A percentile compares a stretch with the other conserved stretches of the same genome.
Evolutionary conservation across 2,329 filamentous ascomycete genomes (phyloP).

Genomic region (Aspergillus pseudonomiae): DNA sequence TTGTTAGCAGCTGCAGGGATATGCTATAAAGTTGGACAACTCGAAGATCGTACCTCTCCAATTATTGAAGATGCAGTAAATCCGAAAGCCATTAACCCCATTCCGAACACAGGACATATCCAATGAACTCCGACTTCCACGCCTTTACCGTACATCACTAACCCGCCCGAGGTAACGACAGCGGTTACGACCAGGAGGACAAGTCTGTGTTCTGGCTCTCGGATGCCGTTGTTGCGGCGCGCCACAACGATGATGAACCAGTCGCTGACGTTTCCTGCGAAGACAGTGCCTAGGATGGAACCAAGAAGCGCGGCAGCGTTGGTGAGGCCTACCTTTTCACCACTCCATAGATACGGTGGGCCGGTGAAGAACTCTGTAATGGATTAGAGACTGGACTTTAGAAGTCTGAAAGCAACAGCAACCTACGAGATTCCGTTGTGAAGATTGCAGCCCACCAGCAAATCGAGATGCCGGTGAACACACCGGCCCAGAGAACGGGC

Average conservation of each 20-base stretch:
- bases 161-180: not conserved
- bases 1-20: not conserved
- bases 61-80: slow-evolving; percentile 7
- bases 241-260: slow-evolving; percentile 28
- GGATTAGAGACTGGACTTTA: not conserved
- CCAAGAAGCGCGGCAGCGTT: slow-evolving; percentile 2
- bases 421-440: slow-evolving; percentile 3
- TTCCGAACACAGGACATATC: not conserved
- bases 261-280: slow-evolving; percentile 27
- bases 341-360: slow-evolving; percentile 1
- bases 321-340: slow-evolving; percentile 1
- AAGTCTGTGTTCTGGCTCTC: slow-evolving; percentile 30
- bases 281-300: slow-evolving; percentile 3
- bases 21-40: not conserved
- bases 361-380: slow-evolving; percentile 3
- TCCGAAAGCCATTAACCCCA: slow-evolving; percentile 8
- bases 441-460: slow-evolving; percentile 10
- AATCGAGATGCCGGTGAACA: slow-evolving; percentile 2
- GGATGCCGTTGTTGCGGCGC: slow-evolving; percentile 26
- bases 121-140: not conserved
- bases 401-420: not conserved
- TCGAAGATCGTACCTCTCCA: not conserved
- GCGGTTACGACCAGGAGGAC: slow-evolving; percentile 19
- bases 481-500: not conserved
- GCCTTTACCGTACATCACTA: slow-evolving; percentile 7